Evolutionary conservation across 2,329 filamentous ascomycete species (phyloP).

Genomic region (Aureobasidium sp.): DNA sequence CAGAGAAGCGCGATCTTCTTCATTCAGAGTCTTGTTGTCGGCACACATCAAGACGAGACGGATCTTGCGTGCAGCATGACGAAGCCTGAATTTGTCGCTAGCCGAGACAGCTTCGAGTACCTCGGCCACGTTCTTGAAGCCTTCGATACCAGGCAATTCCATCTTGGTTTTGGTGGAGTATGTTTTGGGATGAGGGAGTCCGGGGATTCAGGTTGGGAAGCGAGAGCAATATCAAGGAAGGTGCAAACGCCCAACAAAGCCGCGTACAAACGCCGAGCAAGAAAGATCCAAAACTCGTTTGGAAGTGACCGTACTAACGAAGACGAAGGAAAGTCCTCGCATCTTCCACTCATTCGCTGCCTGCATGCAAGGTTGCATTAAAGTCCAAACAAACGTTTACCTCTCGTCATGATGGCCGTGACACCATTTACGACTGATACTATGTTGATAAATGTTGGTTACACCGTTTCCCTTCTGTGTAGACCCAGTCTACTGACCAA

Average conservation of each 20-base stretch:
- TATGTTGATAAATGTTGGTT: too few relatives aligned
- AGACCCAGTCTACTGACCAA: too few relatives aligned
- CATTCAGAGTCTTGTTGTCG: not conserved
- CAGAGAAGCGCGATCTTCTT: not conserved
- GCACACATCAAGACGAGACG: constrained; percentile 3
- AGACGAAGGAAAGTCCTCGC: too few relatives aligned
- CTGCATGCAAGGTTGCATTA: too few relatives aligned
- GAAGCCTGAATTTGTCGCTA: not conserved
- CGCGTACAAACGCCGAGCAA: not conserved
- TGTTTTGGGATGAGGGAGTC: not conserved
- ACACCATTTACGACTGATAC: too few relatives aligned
- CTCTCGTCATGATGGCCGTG: too few relatives aligned
- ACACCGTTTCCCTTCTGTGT: too few relatives aligned
- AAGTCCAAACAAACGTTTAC: too few relatives aligned
- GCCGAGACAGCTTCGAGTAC: not conserved
- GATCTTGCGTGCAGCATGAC: constrained; percentile 1
- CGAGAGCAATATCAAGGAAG: not conserved
- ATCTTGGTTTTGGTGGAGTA: not conserved
- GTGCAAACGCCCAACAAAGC: not conserved
- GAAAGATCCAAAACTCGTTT: not conserved
- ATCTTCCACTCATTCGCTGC: too few relatives aligned
- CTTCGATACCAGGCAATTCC: not conserved
- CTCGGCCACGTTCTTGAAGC: not conserved
- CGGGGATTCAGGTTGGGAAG: not conserved
- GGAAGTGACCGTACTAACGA: too few relatives aligned